Evolutionary conservation across 139 green algal genomes (phyloP).

Genomic region (Bryopsis sp.): DNA sequence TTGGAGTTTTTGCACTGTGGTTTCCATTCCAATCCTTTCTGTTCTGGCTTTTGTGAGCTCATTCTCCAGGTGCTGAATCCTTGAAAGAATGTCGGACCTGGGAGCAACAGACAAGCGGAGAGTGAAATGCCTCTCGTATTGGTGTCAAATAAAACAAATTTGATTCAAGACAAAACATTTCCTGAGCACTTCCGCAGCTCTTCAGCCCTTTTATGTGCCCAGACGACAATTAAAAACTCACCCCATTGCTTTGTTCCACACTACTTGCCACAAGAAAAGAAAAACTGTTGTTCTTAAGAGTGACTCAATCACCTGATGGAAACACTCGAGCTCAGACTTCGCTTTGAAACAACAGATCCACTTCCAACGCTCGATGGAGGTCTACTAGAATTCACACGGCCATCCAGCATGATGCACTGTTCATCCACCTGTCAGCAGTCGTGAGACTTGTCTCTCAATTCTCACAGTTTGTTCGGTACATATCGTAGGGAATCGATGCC

Average conservation of each 20-base stretch:
- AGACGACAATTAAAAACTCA: too few species aligned
- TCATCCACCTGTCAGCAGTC: slow-evolving; percentile 15
- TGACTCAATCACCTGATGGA: not conserved
- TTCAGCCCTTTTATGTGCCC: not conserved
- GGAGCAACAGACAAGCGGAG: not conserved
- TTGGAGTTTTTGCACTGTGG: slow-evolving; percentile 4
- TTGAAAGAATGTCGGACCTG: slow-evolving; percentile 10
- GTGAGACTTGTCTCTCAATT: too few species aligned
- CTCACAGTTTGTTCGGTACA: too few species aligned
- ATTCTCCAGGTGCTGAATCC: slow-evolving; percentile 3
- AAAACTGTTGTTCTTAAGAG: not conserved
- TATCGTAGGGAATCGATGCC: too few species aligned
- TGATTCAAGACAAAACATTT: too few species aligned
- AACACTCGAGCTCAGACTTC: not conserved
- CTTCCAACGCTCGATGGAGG: slow-evolving; percentile 8
- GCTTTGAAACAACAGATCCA: not conserved
- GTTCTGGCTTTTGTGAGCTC: slow-evolving; percentile 10
- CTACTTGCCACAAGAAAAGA: too few species aligned
- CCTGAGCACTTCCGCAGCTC: too few species aligned
- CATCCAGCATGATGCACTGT: slow-evolving; percentile 12
- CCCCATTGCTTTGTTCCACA: too few species aligned
- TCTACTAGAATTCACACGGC: not conserved
- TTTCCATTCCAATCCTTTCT: slow-evolving; percentile 10
- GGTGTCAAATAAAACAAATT: too few species aligned
- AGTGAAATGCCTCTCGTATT: too few species aligned